Conservation (phyloP, 257 asterid species). For the Thymus mandschuricus region DNA sequence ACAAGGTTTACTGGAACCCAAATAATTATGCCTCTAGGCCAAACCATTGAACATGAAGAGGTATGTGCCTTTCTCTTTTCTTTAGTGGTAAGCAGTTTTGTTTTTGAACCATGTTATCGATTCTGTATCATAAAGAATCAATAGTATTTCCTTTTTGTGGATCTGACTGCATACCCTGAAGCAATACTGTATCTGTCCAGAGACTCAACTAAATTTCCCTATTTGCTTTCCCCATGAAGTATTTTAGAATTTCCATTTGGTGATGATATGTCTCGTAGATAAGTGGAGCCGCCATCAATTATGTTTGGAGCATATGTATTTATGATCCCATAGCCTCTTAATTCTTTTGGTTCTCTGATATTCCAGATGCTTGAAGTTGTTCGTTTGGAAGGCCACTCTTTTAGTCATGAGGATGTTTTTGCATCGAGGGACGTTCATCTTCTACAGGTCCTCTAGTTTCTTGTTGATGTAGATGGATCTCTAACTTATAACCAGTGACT, state of each 20-base stretch:
- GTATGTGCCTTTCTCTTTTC: constrained; percentile 35
- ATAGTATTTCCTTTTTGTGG: neutral
- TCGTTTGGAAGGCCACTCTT: constrained; percentile 76
- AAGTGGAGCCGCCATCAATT: neutral
- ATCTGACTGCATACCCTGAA: neutral
- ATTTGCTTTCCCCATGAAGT: neutral
- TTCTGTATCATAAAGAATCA: neutral
- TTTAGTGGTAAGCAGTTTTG: neutral
- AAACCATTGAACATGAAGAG: constrained; percentile 91
- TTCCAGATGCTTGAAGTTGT: constrained; percentile 82
- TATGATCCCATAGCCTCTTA: neutral
- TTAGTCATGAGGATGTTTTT: constrained; percentile 67
- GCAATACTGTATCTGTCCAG: neutral
- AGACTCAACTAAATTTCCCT: neutral
- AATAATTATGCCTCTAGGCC: constrained; percentile 87
- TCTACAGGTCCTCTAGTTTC: constrained; percentile 56
- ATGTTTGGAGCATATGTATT: neutral
- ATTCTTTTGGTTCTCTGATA: neutral
- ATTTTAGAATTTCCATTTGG: neutral
- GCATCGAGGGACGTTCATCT: constrained; percentile 78
- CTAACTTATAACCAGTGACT: neutral
- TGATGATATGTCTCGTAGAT: neutral
- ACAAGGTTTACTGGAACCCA: constrained; percentile 86
- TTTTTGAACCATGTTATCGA: neutral
- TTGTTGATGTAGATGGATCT: constrained; percentile 11